Conservation (phyloP, 2,329 filamentous ascomycete genomes). For the Fusarium incarnatum region DNA sequence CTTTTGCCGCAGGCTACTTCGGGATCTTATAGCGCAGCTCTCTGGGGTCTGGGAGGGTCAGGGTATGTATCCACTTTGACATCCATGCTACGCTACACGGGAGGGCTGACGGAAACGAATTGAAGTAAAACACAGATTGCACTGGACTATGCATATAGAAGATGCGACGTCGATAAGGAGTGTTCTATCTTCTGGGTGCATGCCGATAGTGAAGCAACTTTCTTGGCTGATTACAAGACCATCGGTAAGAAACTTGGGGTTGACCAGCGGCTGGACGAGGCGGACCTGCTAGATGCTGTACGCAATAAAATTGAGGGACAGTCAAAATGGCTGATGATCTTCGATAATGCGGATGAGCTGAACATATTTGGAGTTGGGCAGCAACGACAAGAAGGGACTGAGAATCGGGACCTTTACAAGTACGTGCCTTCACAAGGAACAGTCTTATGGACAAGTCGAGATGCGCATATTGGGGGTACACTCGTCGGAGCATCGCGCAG, state of each 20-base stretch:
- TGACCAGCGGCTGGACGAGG: slow-evolving; percentile 34
- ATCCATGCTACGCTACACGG: neutral
- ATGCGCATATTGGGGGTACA: neutral
- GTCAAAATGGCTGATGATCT: slow-evolving; percentile 10
- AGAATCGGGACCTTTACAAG: rapidly evolving
- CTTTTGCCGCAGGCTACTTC: slow-evolving; percentile 28
- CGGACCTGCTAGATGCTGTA: slow-evolving; percentile 26
- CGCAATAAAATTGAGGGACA: slow-evolving; percentile 3
- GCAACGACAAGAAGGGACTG: too few relatives aligned
- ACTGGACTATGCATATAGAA: slow-evolving; percentile 49
- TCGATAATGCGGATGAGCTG: slow-evolving; percentile 25
- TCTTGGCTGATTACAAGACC: slow-evolving; percentile 46
- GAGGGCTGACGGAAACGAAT: neutral
- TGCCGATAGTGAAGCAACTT: slow-evolving; percentile 48
- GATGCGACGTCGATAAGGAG: slow-evolving; percentile 31
- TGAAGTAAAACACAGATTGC: slow-evolving; percentile 53
- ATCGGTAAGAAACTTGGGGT: slow-evolving; percentile 47
- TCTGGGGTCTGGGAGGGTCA: slow-evolving; percentile 47
- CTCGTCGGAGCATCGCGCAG: neutral
- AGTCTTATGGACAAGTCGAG: neutral
- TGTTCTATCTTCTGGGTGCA: slow-evolving; percentile 53
- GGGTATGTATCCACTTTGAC: slow-evolving; percentile 36
- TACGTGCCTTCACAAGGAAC: neutral
- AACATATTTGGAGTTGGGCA: neutral
- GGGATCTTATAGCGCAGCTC: slow-evolving; percentile 36